These are phyloP conservation scores for Pichia heedii DNA, from an alignment of 805 yeast genomes.

Conservation along the genomic window DNA sequence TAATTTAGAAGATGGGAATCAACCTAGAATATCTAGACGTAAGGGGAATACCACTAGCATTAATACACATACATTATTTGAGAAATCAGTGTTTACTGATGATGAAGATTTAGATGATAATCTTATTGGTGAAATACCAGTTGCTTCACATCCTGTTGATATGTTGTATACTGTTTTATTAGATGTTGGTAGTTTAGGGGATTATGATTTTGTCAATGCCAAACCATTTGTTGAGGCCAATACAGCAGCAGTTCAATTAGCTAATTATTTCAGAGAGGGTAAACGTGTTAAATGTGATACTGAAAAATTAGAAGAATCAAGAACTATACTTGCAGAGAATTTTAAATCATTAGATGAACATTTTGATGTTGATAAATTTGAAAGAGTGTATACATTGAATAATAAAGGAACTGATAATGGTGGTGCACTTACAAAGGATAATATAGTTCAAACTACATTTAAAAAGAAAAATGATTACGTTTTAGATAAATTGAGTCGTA, in stretches of 20 bases:
- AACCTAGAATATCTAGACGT: too few species aligned
- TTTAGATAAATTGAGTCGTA: slow-evolving; percentile 14
- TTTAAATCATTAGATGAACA: slow-evolving; percentile 15
- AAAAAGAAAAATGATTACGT: slow-evolving; percentile 21
- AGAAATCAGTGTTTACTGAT: neutral
- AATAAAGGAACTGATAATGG: neutral
- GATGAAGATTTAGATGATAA: neutral
- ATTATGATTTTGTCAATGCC: slow-evolving; percentile 15
- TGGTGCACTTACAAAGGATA: slow-evolving; percentile 5
- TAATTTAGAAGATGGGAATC: neutral
- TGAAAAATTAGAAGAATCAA: slow-evolving; percentile 2
- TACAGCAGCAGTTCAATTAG: slow-evolving; percentile 15
- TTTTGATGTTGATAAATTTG: slow-evolving; percentile 6
- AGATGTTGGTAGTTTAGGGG: slow-evolving; percentile 11
- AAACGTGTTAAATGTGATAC: slow-evolving; percentile 4
- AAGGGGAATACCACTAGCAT: neutral
- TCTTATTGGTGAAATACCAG: slow-evolving; percentile 7
- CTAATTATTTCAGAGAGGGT: slow-evolving; percentile 19
- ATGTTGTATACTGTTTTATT: slow-evolving; percentile 15
- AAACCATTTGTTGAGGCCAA: slow-evolving; percentile 11
- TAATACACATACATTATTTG: neutral
- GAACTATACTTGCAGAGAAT: slow-evolving; percentile 8
- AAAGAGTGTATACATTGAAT: neutral
- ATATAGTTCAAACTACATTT: slow-evolving; percentile 15
- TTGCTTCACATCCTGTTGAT: slow-evolving; percentile 16